Conservation (phyloP, 129 eudicot species). For the Erigeron canadensis region DNA sequence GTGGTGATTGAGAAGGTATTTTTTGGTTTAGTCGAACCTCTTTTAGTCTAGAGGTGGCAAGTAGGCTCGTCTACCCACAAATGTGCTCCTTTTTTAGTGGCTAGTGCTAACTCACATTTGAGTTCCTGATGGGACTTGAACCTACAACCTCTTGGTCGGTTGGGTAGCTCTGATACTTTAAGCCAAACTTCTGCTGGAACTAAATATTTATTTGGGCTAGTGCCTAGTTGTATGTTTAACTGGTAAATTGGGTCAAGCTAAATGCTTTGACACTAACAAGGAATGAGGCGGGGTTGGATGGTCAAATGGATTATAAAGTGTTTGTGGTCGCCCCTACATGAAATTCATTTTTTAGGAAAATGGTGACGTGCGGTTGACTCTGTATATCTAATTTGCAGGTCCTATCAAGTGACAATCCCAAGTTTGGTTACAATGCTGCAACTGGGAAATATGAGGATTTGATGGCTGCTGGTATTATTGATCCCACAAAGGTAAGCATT, state of each 20-base stretch:
- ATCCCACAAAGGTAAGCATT: constrained; percentile 43
- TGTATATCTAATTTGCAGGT: constrained; percentile 18
- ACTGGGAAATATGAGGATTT: constrained; percentile 53
- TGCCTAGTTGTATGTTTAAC: background rate
- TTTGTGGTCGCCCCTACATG: background rate
- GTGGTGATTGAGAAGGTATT: constrained; percentile 50
- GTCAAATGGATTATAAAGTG: background rate
- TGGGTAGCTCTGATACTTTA: background rate
- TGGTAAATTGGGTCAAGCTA: background rate
- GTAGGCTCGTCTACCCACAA: background rate
- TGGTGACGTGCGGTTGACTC: background rate
- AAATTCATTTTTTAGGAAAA: background rate
- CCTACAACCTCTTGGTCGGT: background rate
- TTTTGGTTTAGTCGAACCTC: background rate
- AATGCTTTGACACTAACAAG: background rate
- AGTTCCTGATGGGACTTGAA: background rate
- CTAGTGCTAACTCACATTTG: background rate
- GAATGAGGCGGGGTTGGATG: background rate
- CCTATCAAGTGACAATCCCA: constrained; percentile 23
- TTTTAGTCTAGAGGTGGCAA: background rate
- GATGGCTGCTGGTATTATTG: constrained; percentile 56
- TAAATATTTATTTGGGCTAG: background rate
- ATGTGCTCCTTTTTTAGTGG: background rate
- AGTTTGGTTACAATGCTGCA: constrained; percentile 47
- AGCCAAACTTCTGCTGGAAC: background rate